Evolutionary conservation across 2,329 filamentous ascomycete genomes (phyloP), one percentile per base, ranked within the genome.

Genomic region (Beauveria asiatica): DNA sequence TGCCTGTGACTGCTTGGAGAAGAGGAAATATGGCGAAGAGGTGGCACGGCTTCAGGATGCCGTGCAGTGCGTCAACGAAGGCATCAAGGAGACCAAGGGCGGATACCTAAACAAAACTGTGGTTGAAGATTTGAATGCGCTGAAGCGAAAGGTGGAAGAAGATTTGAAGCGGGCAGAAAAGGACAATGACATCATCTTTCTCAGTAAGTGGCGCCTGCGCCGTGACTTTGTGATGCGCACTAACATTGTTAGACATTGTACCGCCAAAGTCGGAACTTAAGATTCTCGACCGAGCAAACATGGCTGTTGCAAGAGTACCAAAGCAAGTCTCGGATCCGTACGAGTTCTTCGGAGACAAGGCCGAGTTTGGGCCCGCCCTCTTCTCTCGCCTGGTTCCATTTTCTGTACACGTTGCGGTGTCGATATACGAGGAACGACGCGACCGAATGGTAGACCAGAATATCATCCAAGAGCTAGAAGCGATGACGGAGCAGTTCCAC

Each of bases 171-270:
- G 93, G 51, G 92, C 93, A 0, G 93, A 97, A 71, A 95, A 90
- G 72, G 94, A 99, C 70, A 99, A 99, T 65, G 93, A 99, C 71
- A 80, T 96, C 67, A 97, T 99, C 17, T 99, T 97, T 70, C 78
- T 97, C 3, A 83, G 87, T 87, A 75, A 65, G 82, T 73, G n/a
- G 33, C 27, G 27, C 17, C 5, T 2, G 30, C 13, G 25, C 23
- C 9, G 16, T 17, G 5, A n/a, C 13, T 16, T n/a, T 30, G 21
- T 10, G 5, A 37, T 30, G 10, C 1, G 0, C 78, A 65, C 16
- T 8, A 52, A 45, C 50, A 17, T 64, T 77, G 76, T 84, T 65
- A 83, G 81, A 89, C 56, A 82, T 88, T 1, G 91, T 97, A 1
- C 91, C 93, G 3, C 85, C 91, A 11, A 97, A 97, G 68, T 85